These are phyloP conservation scores for Komagataella phaffii DNA, from an alignment of 805 yeast species.

Conservation along the genomic window DNA sequence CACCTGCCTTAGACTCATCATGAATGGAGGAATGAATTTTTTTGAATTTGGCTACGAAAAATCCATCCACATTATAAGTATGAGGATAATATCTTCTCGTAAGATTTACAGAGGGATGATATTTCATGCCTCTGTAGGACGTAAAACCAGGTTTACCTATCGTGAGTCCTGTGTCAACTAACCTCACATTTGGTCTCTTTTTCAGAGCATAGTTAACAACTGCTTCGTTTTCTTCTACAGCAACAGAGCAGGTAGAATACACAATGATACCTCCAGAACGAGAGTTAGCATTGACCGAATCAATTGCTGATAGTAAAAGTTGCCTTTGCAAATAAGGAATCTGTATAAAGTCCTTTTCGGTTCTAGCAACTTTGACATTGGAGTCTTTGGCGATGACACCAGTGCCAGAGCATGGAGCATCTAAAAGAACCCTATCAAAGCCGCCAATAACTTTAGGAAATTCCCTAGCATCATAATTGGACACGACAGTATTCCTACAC, in stretches of 20 bases:
- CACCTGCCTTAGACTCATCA: slow-evolving; percentile 78
- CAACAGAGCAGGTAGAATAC: slow-evolving; percentile 96
- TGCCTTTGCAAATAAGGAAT: slow-evolving; percentile 96
- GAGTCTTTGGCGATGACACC: slow-evolving; percentile 98
- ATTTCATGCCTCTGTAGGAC: slow-evolving; percentile 84
- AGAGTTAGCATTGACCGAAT: slow-evolving; percentile 89
- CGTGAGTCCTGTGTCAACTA: slow-evolving; percentile 82
- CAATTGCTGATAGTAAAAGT: slow-evolving; percentile 85
- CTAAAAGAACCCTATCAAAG: slow-evolving; percentile 84
- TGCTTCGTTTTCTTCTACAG: slow-evolving; percentile 96
- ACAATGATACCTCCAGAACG: slow-evolving; percentile 89
- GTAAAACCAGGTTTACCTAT: slow-evolving; percentile 96
- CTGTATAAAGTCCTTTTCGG: slow-evolving; percentile 92
- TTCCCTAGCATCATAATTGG: slow-evolving; percentile 96
- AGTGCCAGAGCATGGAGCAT: slow-evolving; percentile 99
- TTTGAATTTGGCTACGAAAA: slow-evolving; percentile 92
- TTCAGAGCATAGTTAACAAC: slow-evolving; percentile 96
- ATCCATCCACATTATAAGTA: slow-evolving; percentile 96
- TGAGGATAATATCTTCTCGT: slow-evolving; percentile 97
- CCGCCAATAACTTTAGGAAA: slow-evolving; percentile 98
- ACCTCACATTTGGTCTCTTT: slow-evolving; percentile 90
- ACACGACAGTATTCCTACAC: slow-evolving; percentile 90
- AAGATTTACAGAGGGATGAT: slow-evolving; percentile 59
- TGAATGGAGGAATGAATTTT: slow-evolving; percentile 80
- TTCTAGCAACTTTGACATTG: slow-evolving; percentile 83